Percentiles rank a stretch among this genome's conserved stretches.
phyloP scores from a whole-genome alignment of 1,139 yeast genomes.

The Entelexis sorbosivorans region DNA sequence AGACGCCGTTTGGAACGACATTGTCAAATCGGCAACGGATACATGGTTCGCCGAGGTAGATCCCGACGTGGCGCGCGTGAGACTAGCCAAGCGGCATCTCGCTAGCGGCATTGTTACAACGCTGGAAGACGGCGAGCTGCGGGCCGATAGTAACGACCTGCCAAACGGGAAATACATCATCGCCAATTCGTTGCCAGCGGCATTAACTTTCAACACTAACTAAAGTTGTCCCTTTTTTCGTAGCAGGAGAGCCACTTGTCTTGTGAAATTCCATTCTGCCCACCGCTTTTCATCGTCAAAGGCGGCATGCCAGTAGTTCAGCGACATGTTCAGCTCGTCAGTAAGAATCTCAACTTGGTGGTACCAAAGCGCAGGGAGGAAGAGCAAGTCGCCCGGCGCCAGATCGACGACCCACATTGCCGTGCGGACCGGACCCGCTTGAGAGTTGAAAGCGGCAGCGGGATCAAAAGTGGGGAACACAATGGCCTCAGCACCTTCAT shows the following conservation, averaged over 20 bases:
- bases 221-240: not conserved
- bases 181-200: slow-evolving; percentile 35
- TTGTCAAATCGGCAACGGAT: slow-evolving; percentile 30
- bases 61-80: slow-evolving; percentile 37
- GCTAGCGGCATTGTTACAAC: slow-evolving; percentile 51
- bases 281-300: slow-evolving; percentile 26
- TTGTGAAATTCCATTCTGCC: slow-evolving; percentile 30
- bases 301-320: slow-evolving; percentile 34
- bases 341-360: slow-evolving; percentile 31
- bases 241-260: slow-evolving; percentile 25
- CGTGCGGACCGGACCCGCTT: slow-evolving; percentile 18
- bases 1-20: slow-evolving; percentile 30
- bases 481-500: slow-evolving; percentile 17
- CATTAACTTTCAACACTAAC: slow-evolving; percentile 23
- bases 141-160: slow-evolving; percentile 60
- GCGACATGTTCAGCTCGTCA: slow-evolving; percentile 27
- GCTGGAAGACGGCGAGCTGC: slow-evolving; percentile 47
- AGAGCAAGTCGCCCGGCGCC: slow-evolving; percentile 33
- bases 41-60: slow-evolving; percentile 37
- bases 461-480: slow-evolving; percentile 32
- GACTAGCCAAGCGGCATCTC: slow-evolving; percentile 65
- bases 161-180: slow-evolving; percentile 53
- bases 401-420: slow-evolving; percentile 27
- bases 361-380: slow-evolving; percentile 36
- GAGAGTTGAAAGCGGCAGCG: slow-evolving; percentile 4